Conservation (phyloP, 768 basidiomycete genomes). For the Hygrocybe punicea region DNA sequence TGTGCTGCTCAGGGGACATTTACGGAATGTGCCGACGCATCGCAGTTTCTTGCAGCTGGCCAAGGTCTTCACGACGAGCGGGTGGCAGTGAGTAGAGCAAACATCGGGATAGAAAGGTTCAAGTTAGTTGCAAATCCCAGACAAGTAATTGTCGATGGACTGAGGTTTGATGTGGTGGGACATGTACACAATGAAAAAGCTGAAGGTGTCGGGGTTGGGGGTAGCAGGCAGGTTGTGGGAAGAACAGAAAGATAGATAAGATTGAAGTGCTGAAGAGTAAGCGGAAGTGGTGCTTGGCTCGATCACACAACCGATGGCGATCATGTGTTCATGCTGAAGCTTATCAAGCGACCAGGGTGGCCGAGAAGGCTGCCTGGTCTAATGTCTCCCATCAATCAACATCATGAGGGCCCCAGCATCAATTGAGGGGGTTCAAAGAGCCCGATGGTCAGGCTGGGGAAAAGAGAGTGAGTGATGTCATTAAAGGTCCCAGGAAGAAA, state of each 20-base stretch:
- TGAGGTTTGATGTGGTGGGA: conserved; percentile 30
- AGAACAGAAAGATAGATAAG: not conserved
- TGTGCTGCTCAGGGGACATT: no score
- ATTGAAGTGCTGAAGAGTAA: not conserved
- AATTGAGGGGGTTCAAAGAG: conserved; percentile 12
- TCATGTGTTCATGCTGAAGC: not conserved
- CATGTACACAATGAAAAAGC: conserved; percentile 13
- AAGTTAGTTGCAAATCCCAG: conserved; percentile 36
- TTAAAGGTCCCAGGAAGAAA: conserved; percentile 21
- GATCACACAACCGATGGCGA: not conserved
- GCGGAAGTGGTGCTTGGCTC: not conserved
- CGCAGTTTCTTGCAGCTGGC: no score
- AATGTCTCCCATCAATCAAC: not conserved
- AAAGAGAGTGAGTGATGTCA: not conserved
- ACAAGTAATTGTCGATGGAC: conserved; percentile 33
- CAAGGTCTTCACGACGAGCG: no score
- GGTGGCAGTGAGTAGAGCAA: conserved; percentile 8
- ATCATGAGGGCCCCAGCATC: conserved; percentile 3
- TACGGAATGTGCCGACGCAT: no score
- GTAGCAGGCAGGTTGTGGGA: conserved; percentile 12
- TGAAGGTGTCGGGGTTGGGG: conserved; percentile 25
- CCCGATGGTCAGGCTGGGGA: not conserved
- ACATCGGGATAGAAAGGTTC: conserved; percentile 31
- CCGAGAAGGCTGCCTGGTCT: not conserved
- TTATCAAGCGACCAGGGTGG: not conserved